Conservation (phyloP, 2,329 filamentous ascomycete species). For the Didymella keratinophila region DNA sequence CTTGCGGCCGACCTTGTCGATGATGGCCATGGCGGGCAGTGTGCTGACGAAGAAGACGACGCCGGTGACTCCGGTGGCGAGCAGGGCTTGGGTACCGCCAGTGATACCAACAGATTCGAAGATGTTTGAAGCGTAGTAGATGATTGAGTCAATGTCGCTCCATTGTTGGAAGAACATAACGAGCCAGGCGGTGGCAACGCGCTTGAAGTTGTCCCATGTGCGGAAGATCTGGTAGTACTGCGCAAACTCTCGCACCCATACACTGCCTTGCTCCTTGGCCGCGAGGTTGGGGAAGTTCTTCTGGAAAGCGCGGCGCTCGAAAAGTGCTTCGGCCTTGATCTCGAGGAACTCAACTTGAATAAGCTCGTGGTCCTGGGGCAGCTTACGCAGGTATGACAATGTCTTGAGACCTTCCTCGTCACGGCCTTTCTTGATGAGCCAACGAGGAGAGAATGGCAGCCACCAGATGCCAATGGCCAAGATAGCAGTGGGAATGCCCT, state of each 20-base stretch:
- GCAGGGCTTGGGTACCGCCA: constrained; percentile 62
- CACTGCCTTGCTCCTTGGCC: constrained; percentile 53
- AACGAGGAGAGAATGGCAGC: constrained; percentile 38
- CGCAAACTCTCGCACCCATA: constrained; percentile 57
- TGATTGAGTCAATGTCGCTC: constrained; percentile 55
- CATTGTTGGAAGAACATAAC: constrained; percentile 61
- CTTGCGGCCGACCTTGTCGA: constrained; percentile 65
- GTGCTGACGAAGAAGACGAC: constrained; percentile 66
- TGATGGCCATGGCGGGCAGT: constrained; percentile 63
- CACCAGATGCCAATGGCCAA: constrained; percentile 39
- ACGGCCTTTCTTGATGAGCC: constrained; percentile 39
- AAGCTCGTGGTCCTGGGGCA: constrained; percentile 42
- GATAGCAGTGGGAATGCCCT: constrained; percentile 35
- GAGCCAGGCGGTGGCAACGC: constrained; percentile 55
- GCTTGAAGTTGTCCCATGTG: constrained; percentile 60
- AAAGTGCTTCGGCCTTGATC: constrained; percentile 57
- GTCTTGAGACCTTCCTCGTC: constrained; percentile 35
- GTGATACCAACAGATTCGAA: constrained; percentile 67
- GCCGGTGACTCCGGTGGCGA: constrained; percentile 68
- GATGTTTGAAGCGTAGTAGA: constrained; percentile 66
- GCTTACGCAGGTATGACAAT: constrained; percentile 41
- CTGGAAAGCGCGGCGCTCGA: constrained; percentile 55
- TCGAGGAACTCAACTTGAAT: constrained; percentile 57
- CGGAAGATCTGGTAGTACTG: constrained; percentile 60
- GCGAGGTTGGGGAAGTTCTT: constrained; percentile 57